Conservation (phyloP, 2,329 filamentous ascomycete genomes). For the Claviceps sp. region DNA sequence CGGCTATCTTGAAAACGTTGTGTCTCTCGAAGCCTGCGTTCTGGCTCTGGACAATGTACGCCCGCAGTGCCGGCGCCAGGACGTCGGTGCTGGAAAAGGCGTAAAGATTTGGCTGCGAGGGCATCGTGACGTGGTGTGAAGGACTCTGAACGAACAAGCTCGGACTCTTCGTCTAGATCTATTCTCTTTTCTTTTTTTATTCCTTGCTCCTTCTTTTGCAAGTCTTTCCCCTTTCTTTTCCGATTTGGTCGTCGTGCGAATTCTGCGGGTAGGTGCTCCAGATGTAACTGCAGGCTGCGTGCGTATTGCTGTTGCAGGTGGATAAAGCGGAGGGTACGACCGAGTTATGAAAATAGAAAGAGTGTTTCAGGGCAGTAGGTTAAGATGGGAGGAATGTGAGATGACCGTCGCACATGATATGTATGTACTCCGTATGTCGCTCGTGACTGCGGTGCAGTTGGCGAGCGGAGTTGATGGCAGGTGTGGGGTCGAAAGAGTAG, state of each 20-base stretch:
- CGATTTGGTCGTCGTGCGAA: not conserved
- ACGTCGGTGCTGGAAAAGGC: constrained; percentile 57
- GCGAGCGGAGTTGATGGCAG: not conserved
- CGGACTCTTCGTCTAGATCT: not conserved
- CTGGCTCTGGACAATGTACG: constrained; percentile 73
- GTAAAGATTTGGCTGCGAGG: constrained; percentile 57
- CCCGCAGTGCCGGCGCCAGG: constrained; percentile 64
- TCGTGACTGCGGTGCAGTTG: too few relatives aligned
- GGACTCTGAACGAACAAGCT: not conserved
- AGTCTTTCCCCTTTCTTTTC: not conserved
- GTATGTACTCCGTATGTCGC: too few relatives aligned
- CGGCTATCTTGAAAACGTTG: constrained; percentile 74
- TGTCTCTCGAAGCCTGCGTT: constrained; percentile 69
- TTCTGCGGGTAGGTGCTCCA: not conserved
- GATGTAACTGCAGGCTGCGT: not conserved
- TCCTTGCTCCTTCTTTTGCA: not conserved
- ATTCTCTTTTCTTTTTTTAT: not conserved
- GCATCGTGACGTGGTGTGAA: constrained; percentile 23
- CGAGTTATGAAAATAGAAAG: too few relatives aligned
- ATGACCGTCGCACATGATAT: too few relatives aligned
- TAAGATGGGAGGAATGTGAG: too few relatives aligned
- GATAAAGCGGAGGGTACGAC: not conserved
- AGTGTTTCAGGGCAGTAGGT: too few relatives aligned
- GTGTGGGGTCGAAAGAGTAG: too few relatives aligned
- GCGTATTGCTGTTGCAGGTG: not conserved